Conservation (phyloP, 768 basidiomycete genomes). For the Xerocomellus amylosporus region DNA sequence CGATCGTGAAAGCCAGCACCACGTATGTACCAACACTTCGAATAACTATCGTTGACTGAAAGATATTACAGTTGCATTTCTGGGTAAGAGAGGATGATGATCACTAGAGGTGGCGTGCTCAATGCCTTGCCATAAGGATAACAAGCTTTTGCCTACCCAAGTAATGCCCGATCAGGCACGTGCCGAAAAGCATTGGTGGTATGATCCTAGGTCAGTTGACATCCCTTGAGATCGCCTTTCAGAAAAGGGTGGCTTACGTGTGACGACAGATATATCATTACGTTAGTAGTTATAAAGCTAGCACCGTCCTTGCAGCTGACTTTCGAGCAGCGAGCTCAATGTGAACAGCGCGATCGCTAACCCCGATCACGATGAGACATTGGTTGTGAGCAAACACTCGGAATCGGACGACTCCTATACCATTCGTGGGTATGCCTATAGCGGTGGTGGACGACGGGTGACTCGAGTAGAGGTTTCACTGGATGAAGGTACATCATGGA, state of each 20-base stretch:
- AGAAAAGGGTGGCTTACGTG: not conserved
- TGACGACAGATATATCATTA: conserved; percentile 30
- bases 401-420: conserved; percentile 32
- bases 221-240: not conserved
- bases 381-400: conserved; percentile 19
- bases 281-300: conserved; percentile 19
- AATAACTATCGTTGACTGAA: not conserved
- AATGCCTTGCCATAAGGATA: conserved; percentile 36
- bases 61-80: conserved; percentile 32
- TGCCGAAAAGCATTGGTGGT: conserved; percentile 53
- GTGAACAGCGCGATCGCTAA: conserved; percentile 56
- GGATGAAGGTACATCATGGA: conserved; percentile 53
- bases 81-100: conserved; percentile 23
- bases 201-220: conserved; percentile 41
- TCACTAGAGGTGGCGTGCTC: not conserved
- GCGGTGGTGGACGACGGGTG: conserved; percentile 57
- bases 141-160: conserved; percentile 58
- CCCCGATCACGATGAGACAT: conserved; percentile 52
- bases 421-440: conserved; percentile 58
- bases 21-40: conserved; percentile 28
- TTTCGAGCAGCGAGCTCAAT: conserved; percentile 51
- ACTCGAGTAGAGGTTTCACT: conserved; percentile 56
- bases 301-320: conserved; percentile 6
- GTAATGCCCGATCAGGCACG: conserved; percentile 51
- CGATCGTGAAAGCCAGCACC: conserved; percentile 49